Percentiles rank a stretch among this genome's conserved stretches.
Evolutionary conservation across 2,329 filamentous ascomycete species (phyloP).

Genomic region (Davidsoniella eucalypti): DNA sequence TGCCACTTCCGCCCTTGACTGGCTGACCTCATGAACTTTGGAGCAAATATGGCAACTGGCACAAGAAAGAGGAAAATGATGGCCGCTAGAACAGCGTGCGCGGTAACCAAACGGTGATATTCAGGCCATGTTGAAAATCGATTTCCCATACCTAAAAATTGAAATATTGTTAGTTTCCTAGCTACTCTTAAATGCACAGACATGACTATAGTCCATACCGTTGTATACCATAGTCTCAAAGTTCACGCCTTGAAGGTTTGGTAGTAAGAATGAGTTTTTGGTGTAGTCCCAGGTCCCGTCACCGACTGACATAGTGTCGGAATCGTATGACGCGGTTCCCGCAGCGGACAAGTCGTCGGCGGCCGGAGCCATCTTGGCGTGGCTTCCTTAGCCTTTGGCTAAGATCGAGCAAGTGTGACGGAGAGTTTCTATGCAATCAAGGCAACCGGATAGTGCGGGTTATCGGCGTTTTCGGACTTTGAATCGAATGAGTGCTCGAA

Average conservation of each 20-base stretch:
- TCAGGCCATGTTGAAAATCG: conserved; percentile 52
- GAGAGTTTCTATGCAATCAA: too few relatives aligned
- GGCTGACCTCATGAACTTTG: conserved; percentile 51
- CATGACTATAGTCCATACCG: conserved; percentile 32
- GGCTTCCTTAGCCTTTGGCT: conserved; percentile 16
- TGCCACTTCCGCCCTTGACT: conserved; percentile 51
- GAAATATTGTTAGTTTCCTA: not conserved
- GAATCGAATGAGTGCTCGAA: too few relatives aligned
- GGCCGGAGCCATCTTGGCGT: conserved; percentile 43
- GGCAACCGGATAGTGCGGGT: too few relatives aligned
- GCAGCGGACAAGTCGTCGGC: conserved; percentile 47
- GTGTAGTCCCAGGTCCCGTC: conserved; percentile 72
- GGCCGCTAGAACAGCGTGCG: conserved; percentile 55
- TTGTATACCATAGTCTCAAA: conserved; percentile 76
- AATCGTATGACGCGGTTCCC: conserved; percentile 57
- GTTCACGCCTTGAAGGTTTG: conserved; percentile 59
- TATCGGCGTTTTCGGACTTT: too few relatives aligned
- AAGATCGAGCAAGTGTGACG: too few relatives aligned
- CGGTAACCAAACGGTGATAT: conserved; percentile 55
- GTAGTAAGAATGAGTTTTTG: conserved; percentile 62
- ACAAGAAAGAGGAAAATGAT: conserved; percentile 61
- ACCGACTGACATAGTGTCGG: conserved; percentile 58
- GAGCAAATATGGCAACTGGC: conserved; percentile 56
- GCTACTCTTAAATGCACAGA: too few relatives aligned
- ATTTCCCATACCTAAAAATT: conserved; percentile 56